Percentiles rank a stretch among this genome's conserved stretches.
Evolutionary conservation across 768 basidiomycete genomes (phyloP).

Genomic region (Phanerodontia chrysosporium): DNA sequence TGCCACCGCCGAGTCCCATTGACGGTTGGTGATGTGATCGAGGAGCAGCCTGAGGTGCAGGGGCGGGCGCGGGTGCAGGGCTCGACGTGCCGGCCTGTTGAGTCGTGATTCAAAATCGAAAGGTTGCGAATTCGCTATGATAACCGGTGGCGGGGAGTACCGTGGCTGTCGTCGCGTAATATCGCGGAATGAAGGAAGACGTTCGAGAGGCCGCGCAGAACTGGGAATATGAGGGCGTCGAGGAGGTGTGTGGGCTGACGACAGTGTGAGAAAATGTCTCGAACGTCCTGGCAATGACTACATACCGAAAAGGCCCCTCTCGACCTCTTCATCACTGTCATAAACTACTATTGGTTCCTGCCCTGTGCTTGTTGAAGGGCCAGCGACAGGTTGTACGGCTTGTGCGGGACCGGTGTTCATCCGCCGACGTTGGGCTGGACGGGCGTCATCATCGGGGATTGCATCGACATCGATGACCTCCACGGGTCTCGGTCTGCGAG

Average conservation of each 20-base stretch:
- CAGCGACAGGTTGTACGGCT: not conserved
- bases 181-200: slow-evolving; percentile 39
- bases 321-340: slow-evolving; percentile 35
- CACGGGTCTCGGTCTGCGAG: slow-evolving; percentile 11
- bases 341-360: slow-evolving; percentile 30
- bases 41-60: slow-evolving; percentile 31
- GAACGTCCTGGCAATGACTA: slow-evolving; percentile 1
- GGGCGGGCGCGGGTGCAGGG: slow-evolving; percentile 18
- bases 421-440: slow-evolving; percentile 16
- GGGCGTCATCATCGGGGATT: slow-evolving; percentile 31
- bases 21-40: slow-evolving; percentile 54
- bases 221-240: slow-evolving; percentile 7
- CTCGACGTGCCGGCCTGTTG: slow-evolving; percentile 17
- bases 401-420: not conserved
- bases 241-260: slow-evolving; percentile 8
- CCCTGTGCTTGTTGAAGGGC: slow-evolving; percentile 2
- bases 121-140: slow-evolving; percentile 48
- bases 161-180: slow-evolving; percentile 31
- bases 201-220: slow-evolving; percentile 46
- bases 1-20: slow-evolving; percentile 64
- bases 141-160: slow-evolving; percentile 23
- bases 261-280: slow-evolving; percentile 2
- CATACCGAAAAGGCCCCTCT: slow-evolving; percentile 13
- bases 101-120: slow-evolving; percentile 46
- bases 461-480: slow-evolving; percentile 45